phyloP scores from a whole-genome alignment of 495 filamentous ascomycete species.

The Lasiosphaeria miniovina region DNA sequence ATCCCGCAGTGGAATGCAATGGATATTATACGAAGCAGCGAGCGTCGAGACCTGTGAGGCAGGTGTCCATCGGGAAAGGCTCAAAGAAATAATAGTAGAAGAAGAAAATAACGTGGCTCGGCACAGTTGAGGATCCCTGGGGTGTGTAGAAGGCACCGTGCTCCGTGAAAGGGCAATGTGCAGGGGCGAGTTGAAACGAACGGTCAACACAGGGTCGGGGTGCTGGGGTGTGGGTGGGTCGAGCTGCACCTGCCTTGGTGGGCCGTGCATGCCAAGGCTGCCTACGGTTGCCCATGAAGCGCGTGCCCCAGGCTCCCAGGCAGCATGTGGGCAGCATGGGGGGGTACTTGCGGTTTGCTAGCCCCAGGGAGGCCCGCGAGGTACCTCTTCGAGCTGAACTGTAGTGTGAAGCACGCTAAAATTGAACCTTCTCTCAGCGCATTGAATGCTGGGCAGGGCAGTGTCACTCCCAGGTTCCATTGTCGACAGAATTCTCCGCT shows the following conservation, averaged over 20 bases:
- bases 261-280: background rate
- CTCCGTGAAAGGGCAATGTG: constrained; percentile 4
- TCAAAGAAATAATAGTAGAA: constrained; percentile 23
- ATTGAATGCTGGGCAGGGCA: background rate
- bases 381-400: background rate
- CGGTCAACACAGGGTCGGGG: constrained; percentile 16
- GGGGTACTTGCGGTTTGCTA: background rate
- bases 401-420: background rate
- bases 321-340: background rate
- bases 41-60: constrained; percentile 12
- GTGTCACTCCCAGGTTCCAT: too few relatives aligned
- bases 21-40: constrained; percentile 6
- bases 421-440: background rate
- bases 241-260: background rate
- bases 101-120: constrained; percentile 32
- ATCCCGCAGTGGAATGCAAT: constrained; percentile 11
- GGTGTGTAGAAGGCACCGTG: constrained; percentile 16
- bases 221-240: constrained; percentile 4
- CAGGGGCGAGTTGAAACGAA: constrained; percentile 30
- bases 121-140: constrained; percentile 25
- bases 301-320: background rate
- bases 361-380: background rate
- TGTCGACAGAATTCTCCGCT: background rate
- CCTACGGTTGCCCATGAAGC: background rate
- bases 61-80: constrained; percentile 12